Evolutionary conservation across 2,329 filamentous ascomycete species (phyloP).

Genomic region (Ilyonectria mors-panacis): DNA sequence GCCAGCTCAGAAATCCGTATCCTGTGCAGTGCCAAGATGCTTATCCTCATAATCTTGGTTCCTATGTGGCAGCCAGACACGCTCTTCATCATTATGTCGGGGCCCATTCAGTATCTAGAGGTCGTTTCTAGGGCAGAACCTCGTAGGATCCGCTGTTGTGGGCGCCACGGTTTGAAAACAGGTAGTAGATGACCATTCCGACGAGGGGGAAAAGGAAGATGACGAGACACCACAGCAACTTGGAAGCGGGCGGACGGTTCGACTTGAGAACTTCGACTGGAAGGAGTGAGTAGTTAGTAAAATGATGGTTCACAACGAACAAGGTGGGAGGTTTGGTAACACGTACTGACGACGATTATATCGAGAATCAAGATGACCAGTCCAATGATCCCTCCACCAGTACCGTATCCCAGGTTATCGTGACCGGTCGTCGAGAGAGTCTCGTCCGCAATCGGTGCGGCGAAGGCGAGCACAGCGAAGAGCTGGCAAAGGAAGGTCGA

Average conservation of each 20-base stretch:
- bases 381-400: slow-evolving; percentile 73
- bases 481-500: slow-evolving; percentile 44
- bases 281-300: slow-evolving; percentile 5
- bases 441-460: slow-evolving; percentile 56
- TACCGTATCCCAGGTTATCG: slow-evolving; percentile 71
- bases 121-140: slow-evolving; percentile 45
- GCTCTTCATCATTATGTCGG: no score
- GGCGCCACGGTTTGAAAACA: slow-evolving; percentile 73
- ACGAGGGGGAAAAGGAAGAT: slow-evolving; percentile 76
- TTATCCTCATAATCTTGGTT: no score
- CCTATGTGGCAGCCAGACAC: no score
- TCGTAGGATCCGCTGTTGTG: slow-evolving; percentile 71
- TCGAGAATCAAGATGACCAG: slow-evolving; percentile 74
- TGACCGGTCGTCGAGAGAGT: slow-evolving; percentile 53
- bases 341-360: slow-evolving; percentile 73
- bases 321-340: slow-evolving; percentile 24
- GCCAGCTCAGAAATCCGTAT: no score
- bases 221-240: slow-evolving; percentile 74
- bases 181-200: slow-evolving; percentile 74
- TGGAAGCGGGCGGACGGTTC: slow-evolving; percentile 69
- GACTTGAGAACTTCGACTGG: slow-evolving; percentile 76
- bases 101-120: no score
- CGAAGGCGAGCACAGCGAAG: slow-evolving; percentile 65
- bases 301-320: slow-evolving; percentile 26
- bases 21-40: no score